Base-by-base conservation (phyloP, 495 filamentous ascomycete species). In the Penicillium cosmopolitanum region DNA sequence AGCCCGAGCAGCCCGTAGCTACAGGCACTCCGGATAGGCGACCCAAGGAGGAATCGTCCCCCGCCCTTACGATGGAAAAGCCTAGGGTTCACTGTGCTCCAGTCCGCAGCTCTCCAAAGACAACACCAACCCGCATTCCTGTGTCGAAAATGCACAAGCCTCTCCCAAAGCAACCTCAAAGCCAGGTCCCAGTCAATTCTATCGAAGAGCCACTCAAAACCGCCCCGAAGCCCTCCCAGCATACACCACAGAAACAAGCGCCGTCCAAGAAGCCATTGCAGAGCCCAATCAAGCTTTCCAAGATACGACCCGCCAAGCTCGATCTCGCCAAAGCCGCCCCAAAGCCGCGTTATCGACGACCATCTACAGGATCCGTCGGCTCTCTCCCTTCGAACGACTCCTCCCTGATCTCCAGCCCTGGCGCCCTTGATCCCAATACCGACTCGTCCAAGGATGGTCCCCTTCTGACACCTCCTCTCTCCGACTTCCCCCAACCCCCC, bases 241-340 rank as follows among this genome's bases (percentile, higher is more conserved):
- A 56, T 1, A 18, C 34, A n/a, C 38, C 48, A 28, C 50, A 46
- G 3, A 16, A 43, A 21, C 53, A 63, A 11, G 33, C 12, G 8
- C 50, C 64, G 19, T 50, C 66, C 1, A 69, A 66, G 36, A 69
- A 72, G 40, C 74, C 68, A 13, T 51, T 79, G 19, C 72, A 79
- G 31, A 79, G 76, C 23, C 76, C 76, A 2, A 79, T 79, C 33
- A 79, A 76, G 38, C 68, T 79, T 11, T 70, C 69, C 18, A 74
- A 71, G 52, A 28, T 18, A 5, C 70, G 74, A 11, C 66, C 65
- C 23, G 71, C 54, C 11, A 68, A 63, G 16, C 31, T 68, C n/a
- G 56, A 63, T 63, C 60, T 72, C 2, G 66, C 68, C 3, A 66
- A 70, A 43, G 55, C 66, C 16, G 47, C 58, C 6, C 52, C 50